A percentile compares a stretch with the other conserved stretches of the same genome.
These are phyloP conservation scores for Cyclotella sp. DNA, from an alignment of 108 stramenopile species.

Conservation along the genomic window DNA sequence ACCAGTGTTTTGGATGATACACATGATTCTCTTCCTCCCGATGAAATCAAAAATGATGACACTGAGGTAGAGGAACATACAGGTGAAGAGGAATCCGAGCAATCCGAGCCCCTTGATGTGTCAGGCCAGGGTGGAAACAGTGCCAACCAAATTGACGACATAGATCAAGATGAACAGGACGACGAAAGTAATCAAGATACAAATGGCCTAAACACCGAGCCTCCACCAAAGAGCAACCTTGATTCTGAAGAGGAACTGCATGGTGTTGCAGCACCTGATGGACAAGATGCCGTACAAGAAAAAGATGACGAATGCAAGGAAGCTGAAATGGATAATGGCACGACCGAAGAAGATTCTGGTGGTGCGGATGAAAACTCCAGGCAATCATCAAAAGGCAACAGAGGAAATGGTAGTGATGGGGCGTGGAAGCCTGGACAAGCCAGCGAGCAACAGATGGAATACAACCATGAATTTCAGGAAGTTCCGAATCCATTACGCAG, in stretches of 20 bases:
- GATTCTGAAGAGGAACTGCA: conserved; percentile 54
- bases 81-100: conserved; percentile 40
- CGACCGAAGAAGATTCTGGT: conserved; percentile 47
- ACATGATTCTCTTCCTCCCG: conserved; percentile 41
- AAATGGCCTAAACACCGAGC: conserved; percentile 26
- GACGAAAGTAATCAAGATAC: conserved; percentile 54
- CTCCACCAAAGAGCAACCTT: conserved; percentile 37
- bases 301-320: conserved; percentile 40
- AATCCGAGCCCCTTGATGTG: conserved; percentile 13
- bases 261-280: conserved; percentile 63
- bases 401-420: conserved; percentile 53
- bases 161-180: conserved; percentile 12
- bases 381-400: conserved; percentile 47
- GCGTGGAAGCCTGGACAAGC: conserved; percentile 56
- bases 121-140: conserved; percentile 22
- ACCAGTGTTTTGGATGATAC: conserved; percentile 42
- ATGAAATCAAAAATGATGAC: conserved; percentile 12
- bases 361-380: conserved; percentile 51
- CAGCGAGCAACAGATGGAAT: conserved; percentile 22
- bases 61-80: conserved; percentile 30
- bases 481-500: conserved; percentile 89
- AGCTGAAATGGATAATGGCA: conserved; percentile 46
- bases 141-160: conserved; percentile 16
- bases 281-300: conserved; percentile 57
- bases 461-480: conserved; percentile 33